A percentile compares a stretch with the other conserved stretches of the same genome.
phyloP scores from a whole-genome alignment of 1,139 yeast species.

The Citeromyces siamensis region DNA sequence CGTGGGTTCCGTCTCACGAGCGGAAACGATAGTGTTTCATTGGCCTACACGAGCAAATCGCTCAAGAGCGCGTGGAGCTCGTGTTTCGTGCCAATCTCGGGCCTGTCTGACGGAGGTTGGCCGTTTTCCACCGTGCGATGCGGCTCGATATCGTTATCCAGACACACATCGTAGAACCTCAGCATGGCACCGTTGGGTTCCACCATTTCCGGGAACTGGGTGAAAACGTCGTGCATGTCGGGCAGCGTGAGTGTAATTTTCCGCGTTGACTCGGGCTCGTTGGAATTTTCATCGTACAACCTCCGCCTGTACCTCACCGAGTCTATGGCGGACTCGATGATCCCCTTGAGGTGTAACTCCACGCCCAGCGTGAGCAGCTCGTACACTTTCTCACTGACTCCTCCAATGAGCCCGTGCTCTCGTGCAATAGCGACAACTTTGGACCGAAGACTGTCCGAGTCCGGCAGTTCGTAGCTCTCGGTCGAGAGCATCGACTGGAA shows the following conservation, averaged over 20 bases:
- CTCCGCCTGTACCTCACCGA: conserved; percentile 47
- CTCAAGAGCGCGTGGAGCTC: not conserved
- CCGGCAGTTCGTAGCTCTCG: conserved; percentile 77
- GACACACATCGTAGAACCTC: conserved; percentile 36
- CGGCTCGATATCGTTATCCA: conserved; percentile 41
- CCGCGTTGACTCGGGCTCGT: conserved; percentile 3
- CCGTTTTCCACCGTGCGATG: not conserved
- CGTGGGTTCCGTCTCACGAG: too few species aligned
- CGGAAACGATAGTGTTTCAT: too few species aligned
- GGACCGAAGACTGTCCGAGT: conserved; percentile 52
- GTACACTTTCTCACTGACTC: conserved; percentile 57
- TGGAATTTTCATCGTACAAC: conserved; percentile 28
- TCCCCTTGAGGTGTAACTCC: conserved; percentile 63
- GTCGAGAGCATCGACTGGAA: conserved; percentile 73
- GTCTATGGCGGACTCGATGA: conserved; percentile 69
- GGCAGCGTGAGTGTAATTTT: conserved; percentile 43
- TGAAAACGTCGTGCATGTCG: conserved; percentile 53
- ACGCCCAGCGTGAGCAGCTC: conserved; percentile 72
- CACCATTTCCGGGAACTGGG: conserved; percentile 50
- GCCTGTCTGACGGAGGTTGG: too few species aligned
- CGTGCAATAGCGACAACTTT: conserved; percentile 77
- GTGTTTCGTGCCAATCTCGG: not conserved
- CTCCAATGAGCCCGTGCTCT: conserved; percentile 86
- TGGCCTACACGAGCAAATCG: not conserved
- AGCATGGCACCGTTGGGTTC: conserved; percentile 55